Base-by-base conservation (phyloP, 768 basidiomycete genomes). In the Psilocybe cyanescens region DNA sequence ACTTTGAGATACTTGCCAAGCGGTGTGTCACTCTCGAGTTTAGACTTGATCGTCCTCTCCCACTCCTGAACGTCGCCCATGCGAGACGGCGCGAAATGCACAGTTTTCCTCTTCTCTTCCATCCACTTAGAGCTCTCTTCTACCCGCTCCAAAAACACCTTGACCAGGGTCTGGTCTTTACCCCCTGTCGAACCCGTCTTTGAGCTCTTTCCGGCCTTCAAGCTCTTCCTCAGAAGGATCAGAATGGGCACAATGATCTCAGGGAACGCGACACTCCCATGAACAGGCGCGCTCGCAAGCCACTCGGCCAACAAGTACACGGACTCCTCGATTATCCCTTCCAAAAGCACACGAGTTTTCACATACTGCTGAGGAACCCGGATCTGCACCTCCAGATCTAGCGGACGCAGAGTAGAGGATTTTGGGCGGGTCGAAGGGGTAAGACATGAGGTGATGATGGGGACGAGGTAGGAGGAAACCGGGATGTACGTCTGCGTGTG, bases 241-340 rank as follows among this genome's bases (percentile, higher is more conserved):
- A 88, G 76, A 39, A 95, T 78, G 2, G 96, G 95, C 11, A 98
- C 85, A 12, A 87, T 81, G 44, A 97, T 82, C 76, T 99, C 97
- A 2, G 97, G 97, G 81, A 97, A 99, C 0, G 94, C 94, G 61
- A 98, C 88, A 73, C 90, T 92, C 1, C 87, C 90, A 52, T 93
- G 90, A 0, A 96, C 87, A 0, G 85, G 78, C 8, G 76, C 66
- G 33, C 86, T 88, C 31, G 87, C 81, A 56, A 95, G 85, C 87
- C 92, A 95, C 68, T 95, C 94, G 1, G 88, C 88, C 24, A 97
- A 79, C 29, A 94, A 74, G 75, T 86, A 97, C 4, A 82, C 73
- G 14, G 89, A 77, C 74, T 99, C 97, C 56, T 99, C 96, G 2
- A 87, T 81, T 44, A 97, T 74, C 0, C 86, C 88, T 68, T 97